Evolutionary conservation across 495 filamentous ascomycete genomes (phyloP).

Genomic region (Collariella sp.): DNA sequence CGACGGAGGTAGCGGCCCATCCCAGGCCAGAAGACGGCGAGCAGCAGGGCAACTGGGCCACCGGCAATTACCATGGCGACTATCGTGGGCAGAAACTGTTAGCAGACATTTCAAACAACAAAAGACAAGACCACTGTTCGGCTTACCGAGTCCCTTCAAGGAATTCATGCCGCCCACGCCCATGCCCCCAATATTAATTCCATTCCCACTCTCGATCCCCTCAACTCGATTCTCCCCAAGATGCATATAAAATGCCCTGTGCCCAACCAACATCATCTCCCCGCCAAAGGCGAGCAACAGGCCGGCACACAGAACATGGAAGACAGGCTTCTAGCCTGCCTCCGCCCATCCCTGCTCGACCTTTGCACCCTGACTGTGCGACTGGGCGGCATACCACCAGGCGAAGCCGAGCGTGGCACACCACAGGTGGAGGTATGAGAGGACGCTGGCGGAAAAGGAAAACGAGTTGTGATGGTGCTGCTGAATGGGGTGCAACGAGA

Average conservation of each 20-base stretch:
- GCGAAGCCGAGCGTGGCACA: conserved; percentile 2
- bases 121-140: no score
- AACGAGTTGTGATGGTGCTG: background rate
- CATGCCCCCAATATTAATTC: background rate
- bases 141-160: no score
- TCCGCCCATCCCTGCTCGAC: background rate
- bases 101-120: background rate
- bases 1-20: background rate
- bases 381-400: conserved; percentile 6
- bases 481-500: no score
- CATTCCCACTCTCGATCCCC: background rate
- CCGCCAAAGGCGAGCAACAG: background rate
- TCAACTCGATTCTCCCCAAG: background rate
- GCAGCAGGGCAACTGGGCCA: background rate
- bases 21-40: background rate
- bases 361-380: background rate
- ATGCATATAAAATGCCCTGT: background rate
- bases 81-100: background rate
- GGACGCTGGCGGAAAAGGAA: background rate
- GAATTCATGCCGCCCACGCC: background rate
- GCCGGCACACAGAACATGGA: background rate
- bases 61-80: background rate
- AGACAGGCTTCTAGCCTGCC: conserved; percentile 5
- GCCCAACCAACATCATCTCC: background rate
- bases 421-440: conserved; percentile 1